Percentiles rank a stretch among this genome's conserved stretches.
phyloP scores from a whole-genome alignment of 306 rosid genomes.

The Luffa aegyptiaca region DNA sequence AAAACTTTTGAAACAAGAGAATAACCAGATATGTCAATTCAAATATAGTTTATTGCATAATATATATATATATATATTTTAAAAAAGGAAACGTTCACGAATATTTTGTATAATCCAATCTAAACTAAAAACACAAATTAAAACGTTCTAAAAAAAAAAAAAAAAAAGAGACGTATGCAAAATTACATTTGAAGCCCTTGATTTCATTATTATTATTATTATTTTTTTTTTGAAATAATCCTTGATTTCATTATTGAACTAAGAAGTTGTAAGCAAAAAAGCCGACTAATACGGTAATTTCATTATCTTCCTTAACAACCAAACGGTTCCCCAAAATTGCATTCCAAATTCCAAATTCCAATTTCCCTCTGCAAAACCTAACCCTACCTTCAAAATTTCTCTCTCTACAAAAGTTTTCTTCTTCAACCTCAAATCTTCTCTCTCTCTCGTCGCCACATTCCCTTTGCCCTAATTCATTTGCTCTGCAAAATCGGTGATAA shows the following conservation, averaged over 20 bases:
- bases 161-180: background rate
- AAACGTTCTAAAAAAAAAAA: too few species aligned
- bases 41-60: too few species aligned
- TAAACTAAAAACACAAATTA: too few species aligned
- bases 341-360: background rate
- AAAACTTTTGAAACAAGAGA: too few species aligned
- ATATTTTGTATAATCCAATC: too few species aligned
- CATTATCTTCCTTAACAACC: background rate
- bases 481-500: background rate
- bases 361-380: background rate
- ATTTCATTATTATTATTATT: background rate
- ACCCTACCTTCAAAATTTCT: background rate
- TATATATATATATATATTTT: too few species aligned
- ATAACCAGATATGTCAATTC: too few species aligned
- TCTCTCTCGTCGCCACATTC: background rate
- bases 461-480: background rate
- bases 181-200: background rate
- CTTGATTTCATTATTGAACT: background rate
- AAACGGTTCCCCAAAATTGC: background rate
- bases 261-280: background rate
- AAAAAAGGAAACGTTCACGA: too few species aligned
- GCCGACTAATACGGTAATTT: background rate
- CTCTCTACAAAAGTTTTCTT: background rate
- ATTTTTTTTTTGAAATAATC: too few species aligned
- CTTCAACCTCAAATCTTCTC: background rate